These are phyloP conservation scores for Podila epigama DNA, from an alignment of 192 early-diverging fungal genomes.

Conservation along the genomic window DNA sequence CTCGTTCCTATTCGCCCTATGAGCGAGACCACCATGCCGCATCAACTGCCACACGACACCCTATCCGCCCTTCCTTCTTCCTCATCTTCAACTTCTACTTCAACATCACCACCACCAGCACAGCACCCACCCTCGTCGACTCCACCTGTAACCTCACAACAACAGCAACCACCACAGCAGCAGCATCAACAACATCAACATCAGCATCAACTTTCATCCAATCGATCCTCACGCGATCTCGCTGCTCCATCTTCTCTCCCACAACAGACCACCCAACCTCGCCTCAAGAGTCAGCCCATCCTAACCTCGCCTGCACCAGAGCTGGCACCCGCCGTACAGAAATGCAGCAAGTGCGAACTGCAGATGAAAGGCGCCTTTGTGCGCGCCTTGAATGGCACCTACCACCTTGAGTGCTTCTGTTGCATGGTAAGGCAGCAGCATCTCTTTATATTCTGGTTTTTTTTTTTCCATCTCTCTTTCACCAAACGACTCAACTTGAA, in stretches of 20 bases:
- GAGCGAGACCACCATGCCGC: slow-evolving; percentile 23
- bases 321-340: slow-evolving; percentile 42
- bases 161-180: background rate
- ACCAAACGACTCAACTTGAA: too few relatives aligned
- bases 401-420: slow-evolving; percentile 94
- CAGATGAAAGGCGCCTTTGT: slow-evolving; percentile 90
- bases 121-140: background rate
- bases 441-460: slow-evolving; percentile 2
- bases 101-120: background rate
- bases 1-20: too few relatives aligned
- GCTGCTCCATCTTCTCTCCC: slow-evolving; percentile 19
- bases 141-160: background rate
- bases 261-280: slow-evolving; percentile 32
- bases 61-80: background rate
- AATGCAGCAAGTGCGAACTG: slow-evolving; percentile 73
- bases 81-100: background rate
- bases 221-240: slow-evolving; percentile 24
- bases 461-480: background rate
- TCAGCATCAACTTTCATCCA: background rate
- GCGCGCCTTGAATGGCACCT: slow-evolving; percentile 80
- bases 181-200: background rate
- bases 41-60: slow-evolving; percentile 14
- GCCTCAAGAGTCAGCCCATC: slow-evolving; percentile 34
- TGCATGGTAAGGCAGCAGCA: slow-evolving; percentile 76
- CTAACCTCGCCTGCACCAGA: slow-evolving; percentile 32